Conservation (phyloP, 2,329 filamentous ascomycete genomes). For the Ascosphaera apis region DNA sequence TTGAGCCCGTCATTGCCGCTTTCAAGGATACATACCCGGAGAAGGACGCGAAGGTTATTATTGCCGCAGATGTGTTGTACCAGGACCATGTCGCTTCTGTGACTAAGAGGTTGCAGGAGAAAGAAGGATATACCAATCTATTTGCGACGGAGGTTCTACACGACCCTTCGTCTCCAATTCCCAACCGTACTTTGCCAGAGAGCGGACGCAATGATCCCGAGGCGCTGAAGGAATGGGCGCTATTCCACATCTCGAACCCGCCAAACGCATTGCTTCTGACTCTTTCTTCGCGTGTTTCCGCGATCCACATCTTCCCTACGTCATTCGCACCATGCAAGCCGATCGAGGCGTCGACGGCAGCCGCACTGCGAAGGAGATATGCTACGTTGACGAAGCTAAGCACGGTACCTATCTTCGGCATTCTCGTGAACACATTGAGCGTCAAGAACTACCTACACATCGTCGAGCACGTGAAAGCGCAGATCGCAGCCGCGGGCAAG, state of each 20-base stretch:
- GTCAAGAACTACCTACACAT: slow-evolving; percentile 76
- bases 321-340: slow-evolving; percentile 13
- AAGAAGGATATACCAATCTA: slow-evolving; percentile 44
- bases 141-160: slow-evolving; percentile 51
- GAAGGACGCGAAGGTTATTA: slow-evolving; percentile 38
- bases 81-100: slow-evolving; percentile 46
- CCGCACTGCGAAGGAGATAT: slow-evolving; percentile 59
- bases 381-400: slow-evolving; percentile 61
- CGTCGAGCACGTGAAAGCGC: slow-evolving; percentile 45
- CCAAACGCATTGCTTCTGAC: slow-evolving; percentile 67
- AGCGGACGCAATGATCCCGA: slow-evolving; percentile 23
- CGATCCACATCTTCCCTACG: slow-evolving; percentile 56
- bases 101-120: slow-evolving; percentile 26
- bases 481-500: slow-evolving; percentile 62
- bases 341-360: slow-evolving; percentile 28
- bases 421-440: slow-evolving; percentile 84
- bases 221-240: slow-evolving; percentile 39
- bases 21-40: slow-evolving; percentile 50
- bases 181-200: slow-evolving; percentile 51
- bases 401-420: slow-evolving; percentile 68
- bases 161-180: slow-evolving; percentile 56
- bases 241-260: slow-evolving; percentile 71
- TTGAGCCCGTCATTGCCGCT: slow-evolving; percentile 31
- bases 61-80: slow-evolving; percentile 83
- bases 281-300: slow-evolving; percentile 57